Base-by-base conservation (phyloP, 2,329 filamentous ascomycete genomes). In the Aspergillus costaricaensis region DNA sequence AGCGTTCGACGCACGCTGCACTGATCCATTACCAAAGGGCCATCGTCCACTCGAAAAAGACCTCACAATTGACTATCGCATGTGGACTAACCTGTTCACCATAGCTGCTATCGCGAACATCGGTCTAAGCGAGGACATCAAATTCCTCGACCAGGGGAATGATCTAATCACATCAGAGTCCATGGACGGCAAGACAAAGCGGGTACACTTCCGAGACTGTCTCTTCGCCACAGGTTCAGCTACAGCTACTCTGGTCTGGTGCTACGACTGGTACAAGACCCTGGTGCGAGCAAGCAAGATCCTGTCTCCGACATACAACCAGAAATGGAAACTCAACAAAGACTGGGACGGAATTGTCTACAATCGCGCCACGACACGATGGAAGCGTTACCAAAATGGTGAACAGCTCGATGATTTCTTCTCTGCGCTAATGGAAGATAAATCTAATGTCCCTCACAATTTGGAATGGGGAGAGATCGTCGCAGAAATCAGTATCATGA, bases 391-490 rank as follows among this genome's bases (percentile, higher is more conserved):
- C 15, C 14, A 76, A 17, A 69, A 68, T 0, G 82, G 83, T 8
- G 83, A 86, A 70, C 82, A 81, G 61, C 74, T 85, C 0, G 80
- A 82, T 48, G 84, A 86, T 64, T 85, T 86, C 70, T 85, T 86
- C 73, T 73, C 79, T 39, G 75, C 77, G 0, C 67, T 86, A 14
- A 83, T 86, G 80, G 79, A 79, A 36, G 76, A 79, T 60, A 80
- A 78, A 55, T 73, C 75, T 14, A 75, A 76, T 1, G 60, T 63
- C 0, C 71, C 76, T 0, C 72, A 79, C 49, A 77, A 78, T 23
- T 76, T 86, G 2, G 81, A 85, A 59, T 83, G 77, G 78, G 83
- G 84, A 19, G 85, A 87, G 70, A 82, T 86, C 7, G 78, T 83
- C 0, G 83, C 84, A 2, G 84, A 86, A 67, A 72, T 84, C 9